Evolutionary conservation across 1,284 basidiomycete species (phyloP).

Genomic region (Puccinia hordei): DNA sequence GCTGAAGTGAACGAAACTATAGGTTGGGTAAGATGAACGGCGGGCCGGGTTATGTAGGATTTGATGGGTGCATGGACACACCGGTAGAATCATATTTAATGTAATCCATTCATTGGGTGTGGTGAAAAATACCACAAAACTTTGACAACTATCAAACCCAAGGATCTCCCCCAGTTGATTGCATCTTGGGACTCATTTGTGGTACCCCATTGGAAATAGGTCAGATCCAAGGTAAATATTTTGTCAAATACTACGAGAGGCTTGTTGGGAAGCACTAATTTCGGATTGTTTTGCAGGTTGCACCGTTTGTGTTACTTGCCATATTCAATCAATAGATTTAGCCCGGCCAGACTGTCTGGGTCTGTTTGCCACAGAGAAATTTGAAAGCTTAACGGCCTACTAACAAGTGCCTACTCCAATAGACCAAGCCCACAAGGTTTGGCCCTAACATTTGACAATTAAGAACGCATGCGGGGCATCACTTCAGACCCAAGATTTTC

Average conservation of each 20-base stretch:
- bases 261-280: slow-evolving; percentile 61
- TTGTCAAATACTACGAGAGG: slow-evolving; percentile 59
- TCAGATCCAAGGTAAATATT: slow-evolving; percentile 55
- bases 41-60: no score
- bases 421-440: no score
- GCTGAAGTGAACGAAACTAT: no score
- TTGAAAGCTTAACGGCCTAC: not conserved
- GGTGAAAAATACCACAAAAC: slow-evolving; percentile 62
- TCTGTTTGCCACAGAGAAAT: not conserved
- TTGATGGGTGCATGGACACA: slow-evolving; percentile 59
- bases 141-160: slow-evolving; percentile 52
- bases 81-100: slow-evolving; percentile 61
- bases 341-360: not conserved
- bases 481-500: no score
- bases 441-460: no score
- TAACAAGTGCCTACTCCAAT: slow-evolving; percentile 2
- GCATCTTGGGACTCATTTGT: slow-evolving; percentile 56
- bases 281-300: slow-evolving; percentile 59
- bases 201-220: slow-evolving; percentile 55
- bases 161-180: slow-evolving; percentile 53
- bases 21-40: no score
- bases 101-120: slow-evolving; percentile 60
- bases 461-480: no score
- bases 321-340: slow-evolving; percentile 49
- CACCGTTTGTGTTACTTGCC: slow-evolving; percentile 60